Percentiles rank a stretch among this genome's conserved stretches.
phyloP scores from a whole-genome alignment of 108 stramenopile genomes.

The Stephanodiscus minutulus region DNA sequence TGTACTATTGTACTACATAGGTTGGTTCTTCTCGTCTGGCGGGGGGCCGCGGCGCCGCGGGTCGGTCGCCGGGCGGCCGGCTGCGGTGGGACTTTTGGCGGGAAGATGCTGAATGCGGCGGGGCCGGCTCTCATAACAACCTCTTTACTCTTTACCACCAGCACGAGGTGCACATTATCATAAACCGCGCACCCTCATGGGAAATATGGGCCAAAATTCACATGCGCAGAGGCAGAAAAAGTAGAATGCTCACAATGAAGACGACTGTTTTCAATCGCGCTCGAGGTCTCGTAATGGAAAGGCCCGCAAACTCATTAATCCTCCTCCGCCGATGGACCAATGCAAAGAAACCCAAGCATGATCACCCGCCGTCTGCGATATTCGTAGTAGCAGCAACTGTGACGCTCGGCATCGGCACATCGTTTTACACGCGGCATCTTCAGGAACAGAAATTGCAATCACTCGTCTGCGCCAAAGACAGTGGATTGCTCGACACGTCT shows the following conservation, averaged over 20 bases:
- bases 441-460: conserved; percentile 28
- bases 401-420: background rate
- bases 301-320: background rate
- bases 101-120: no score
- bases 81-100: no score
- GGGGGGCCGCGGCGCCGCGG: no score
- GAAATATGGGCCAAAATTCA: no score
- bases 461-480: conserved; percentile 21
- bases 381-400: background rate
- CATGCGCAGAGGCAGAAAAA: no score
- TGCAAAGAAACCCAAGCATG: background rate
- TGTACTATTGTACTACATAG: no score
- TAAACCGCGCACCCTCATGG: no score
- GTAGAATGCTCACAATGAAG: background rate
- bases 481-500: conserved; percentile 18
- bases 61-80: no score
- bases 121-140: no score
- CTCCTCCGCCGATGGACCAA: background rate
- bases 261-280: background rate
- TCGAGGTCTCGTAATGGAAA: background rate
- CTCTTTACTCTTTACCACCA: no score
- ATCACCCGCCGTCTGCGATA: background rate
- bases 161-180: no score
- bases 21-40: no score
- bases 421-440: conserved; percentile 26